These are phyloP conservation scores for Penicillium herquei DNA, from an alignment of 495 filamentous ascomycete species.

Conservation along the genomic window DNA sequence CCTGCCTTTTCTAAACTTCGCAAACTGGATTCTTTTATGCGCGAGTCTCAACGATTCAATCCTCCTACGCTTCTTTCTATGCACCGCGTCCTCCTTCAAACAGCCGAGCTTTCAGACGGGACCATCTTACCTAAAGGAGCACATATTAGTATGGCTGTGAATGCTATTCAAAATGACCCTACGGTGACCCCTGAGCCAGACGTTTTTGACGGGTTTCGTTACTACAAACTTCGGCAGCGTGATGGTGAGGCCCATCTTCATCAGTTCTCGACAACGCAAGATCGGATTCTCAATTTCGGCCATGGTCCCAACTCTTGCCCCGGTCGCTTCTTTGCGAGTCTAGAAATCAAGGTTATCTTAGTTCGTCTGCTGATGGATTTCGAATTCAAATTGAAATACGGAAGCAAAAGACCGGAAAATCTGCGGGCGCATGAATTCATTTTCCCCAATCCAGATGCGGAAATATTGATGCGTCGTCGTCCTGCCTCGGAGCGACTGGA, in stretches of 20 bases:
- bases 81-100: neutral
- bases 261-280: neutral
- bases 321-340: slow-evolving; percentile 1
- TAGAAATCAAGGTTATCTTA: neutral
- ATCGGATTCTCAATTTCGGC: neutral
- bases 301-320: neutral
- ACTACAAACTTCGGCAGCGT: neutral
- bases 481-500: neutral
- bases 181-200: neutral
- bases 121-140: neutral
- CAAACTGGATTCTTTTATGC: slow-evolving; percentile 4
- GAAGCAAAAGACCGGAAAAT: neutral
- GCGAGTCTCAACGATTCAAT: slow-evolving; percentile 2
- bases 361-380: neutral
- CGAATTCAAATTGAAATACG: neutral
- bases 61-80: neutral
- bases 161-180: neutral
- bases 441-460: neutral
- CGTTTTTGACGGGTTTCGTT: neutral
- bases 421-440: neutral
- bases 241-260: neutral
- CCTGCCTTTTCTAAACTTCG: neutral
- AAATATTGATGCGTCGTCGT: neutral
- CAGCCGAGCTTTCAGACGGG: neutral
- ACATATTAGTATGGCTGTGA: neutral